Evolutionary conservation across 331 rosid genomes (phyloP).

Genomic region (Ulmus americana): DNA sequence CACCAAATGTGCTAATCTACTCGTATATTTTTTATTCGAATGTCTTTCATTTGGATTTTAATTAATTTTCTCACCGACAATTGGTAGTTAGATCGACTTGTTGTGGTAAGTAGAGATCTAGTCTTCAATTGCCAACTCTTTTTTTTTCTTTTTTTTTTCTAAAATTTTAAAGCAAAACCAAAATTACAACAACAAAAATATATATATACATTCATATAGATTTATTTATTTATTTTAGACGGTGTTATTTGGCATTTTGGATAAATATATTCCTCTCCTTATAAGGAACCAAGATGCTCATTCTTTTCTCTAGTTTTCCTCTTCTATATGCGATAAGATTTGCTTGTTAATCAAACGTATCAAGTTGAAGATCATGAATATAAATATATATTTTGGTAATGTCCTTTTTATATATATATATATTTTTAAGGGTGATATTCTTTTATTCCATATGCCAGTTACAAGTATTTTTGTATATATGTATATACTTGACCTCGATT

Average conservation of each 20-base stretch:
- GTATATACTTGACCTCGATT: too few relatives aligned
- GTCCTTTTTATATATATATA: neutral
- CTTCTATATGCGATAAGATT: neutral
- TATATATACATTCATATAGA: too few relatives aligned
- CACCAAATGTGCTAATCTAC: too few relatives aligned
- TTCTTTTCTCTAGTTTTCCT: neutral
- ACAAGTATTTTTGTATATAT: too few relatives aligned
- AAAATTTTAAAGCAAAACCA: neutral
- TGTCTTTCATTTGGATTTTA: neutral
- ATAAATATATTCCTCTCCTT: neutral
- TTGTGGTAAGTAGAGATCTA: neutral
- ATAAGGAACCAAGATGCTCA: too few relatives aligned
- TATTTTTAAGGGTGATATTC: too few relatives aligned
- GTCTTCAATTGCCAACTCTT: too few relatives aligned
- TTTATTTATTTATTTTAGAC: too few relatives aligned
- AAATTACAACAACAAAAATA: neutral
- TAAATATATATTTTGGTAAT: neutral
- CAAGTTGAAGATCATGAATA: neutral
- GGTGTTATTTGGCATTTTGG: too few relatives aligned
- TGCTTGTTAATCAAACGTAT: neutral
- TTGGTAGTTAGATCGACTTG: conserved; percentile 1
- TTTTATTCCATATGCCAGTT: too few relatives aligned
- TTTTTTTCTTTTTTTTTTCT: neutral
- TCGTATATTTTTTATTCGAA: neutral
- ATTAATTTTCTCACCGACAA: conserved; percentile 8